Evolutionary conservation across 2,329 filamentous ascomycete species (phyloP).

Genomic region (Raffaelea arxii): DNA sequence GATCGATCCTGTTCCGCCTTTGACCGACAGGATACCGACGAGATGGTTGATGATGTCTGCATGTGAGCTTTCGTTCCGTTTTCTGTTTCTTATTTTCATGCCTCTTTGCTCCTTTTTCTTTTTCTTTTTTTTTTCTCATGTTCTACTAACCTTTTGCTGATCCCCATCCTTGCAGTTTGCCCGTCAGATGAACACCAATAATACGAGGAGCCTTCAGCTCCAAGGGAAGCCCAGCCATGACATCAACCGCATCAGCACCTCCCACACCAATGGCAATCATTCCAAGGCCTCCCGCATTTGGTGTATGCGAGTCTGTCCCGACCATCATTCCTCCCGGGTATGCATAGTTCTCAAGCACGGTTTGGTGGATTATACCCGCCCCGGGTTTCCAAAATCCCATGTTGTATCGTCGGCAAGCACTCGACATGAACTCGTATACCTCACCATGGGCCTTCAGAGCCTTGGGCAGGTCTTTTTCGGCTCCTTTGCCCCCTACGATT

Average conservation of each 20-base stretch:
- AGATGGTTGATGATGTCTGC: conserved; percentile 94
- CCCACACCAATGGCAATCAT: conserved; percentile 94
- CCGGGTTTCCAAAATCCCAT: conserved; percentile 99
- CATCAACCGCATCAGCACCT: conserved; percentile 96
- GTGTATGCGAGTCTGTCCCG: conserved; percentile 92
- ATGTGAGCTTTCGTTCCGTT: conserved; percentile 2
- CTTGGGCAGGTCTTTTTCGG: conserved; percentile 84
- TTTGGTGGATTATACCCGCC: conserved; percentile 99
- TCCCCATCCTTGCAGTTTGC: conserved; percentile 82
- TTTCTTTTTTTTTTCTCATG: too few species aligned
- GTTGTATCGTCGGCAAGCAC: conserved; percentile 96
- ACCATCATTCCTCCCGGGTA: conserved; percentile 98
- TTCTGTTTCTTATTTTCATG: not conserved
- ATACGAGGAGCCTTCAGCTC: conserved; percentile 96
- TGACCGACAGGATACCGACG: conserved; percentile 92
- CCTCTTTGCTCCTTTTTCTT: too few species aligned
- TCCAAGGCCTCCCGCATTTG: conserved; percentile 91
- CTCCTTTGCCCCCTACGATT: conserved; percentile 94
- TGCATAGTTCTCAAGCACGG: conserved; percentile 96
- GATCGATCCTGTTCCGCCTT: conserved; percentile 92
- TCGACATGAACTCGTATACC: conserved; percentile 94
- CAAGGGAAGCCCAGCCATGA: conserved; percentile 96
- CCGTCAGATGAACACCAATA: conserved; percentile 92
- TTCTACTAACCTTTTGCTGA: conserved; percentile 81
- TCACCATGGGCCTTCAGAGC: conserved; percentile 96